These are phyloP conservation scores for Talaromyces sp. DNA, from an alignment of 2,329 filamentous ascomycete species.

Conservation along the genomic window DNA sequence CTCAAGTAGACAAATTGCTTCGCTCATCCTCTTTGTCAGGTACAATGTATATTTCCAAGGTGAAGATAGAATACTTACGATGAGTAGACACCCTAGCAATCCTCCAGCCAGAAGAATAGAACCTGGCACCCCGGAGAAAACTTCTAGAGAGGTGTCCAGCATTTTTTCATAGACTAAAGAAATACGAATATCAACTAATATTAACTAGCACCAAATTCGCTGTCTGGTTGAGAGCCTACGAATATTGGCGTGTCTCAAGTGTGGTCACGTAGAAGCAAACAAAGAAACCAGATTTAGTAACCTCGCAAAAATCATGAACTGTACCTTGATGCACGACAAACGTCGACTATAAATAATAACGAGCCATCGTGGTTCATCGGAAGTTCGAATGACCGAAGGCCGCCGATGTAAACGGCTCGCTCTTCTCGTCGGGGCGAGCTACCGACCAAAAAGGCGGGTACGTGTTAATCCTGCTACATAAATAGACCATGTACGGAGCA, in stretches of 20 bases:
- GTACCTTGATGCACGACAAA: too few species aligned
- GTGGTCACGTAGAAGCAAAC: too few species aligned
- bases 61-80: background rate
- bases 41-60: background rate
- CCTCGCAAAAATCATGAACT: too few species aligned
- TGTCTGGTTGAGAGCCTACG: background rate
- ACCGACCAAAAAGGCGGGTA: background rate
- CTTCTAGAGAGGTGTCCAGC: background rate
- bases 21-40: background rate
- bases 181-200: background rate
- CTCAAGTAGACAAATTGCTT: background rate
- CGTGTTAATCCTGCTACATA: background rate
- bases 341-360: background rate
- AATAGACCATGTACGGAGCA: background rate
- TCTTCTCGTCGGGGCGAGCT: background rate
- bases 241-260: too few species aligned
- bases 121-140: background rate
- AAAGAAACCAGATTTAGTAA: too few species aligned
- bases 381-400: background rate
- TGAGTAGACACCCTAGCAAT: background rate
- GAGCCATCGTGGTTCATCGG: background rate
- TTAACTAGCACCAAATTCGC: background rate
- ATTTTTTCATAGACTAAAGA: background rate
- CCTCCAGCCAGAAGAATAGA: background rate
- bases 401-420: background rate